Evolutionary conservation across 108 stramenopile genomes (phyloP), one percentile per base, ranked within the genome.

Genomic region (Stephanodiscus triporus): DNA sequence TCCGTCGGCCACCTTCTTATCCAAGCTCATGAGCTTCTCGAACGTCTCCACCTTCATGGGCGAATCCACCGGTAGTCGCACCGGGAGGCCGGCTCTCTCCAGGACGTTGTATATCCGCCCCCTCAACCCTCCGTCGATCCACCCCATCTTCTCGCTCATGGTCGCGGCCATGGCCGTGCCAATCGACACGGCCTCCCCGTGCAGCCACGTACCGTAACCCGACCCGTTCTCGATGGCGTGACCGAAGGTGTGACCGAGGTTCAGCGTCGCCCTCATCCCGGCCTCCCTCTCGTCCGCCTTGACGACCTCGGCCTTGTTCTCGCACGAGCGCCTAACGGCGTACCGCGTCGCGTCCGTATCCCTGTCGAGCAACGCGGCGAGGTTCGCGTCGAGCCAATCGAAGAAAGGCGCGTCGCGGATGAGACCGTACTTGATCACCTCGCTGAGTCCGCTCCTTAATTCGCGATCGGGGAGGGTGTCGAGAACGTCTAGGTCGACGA

Each of bases 161-260:
- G 89, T 86, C 7, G 97, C 92, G 16, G 98, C 99, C 97, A 97
- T 98, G 59, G 86, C 91, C 29, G 91, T 98, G 36, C 99, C 99
- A 75, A 98, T 94, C 16, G 95, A 86, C 13, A 98, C 99, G 11
- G 95, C 97, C 78, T 99, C 99, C 17, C 99, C 99, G 73, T 99
- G 98, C 36, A 98, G 72, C 86, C 93, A 97, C 13, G 81, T 86
- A 16, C 97, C 97, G 77, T 98, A 98, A 11, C 97, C 96, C 9
- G 92, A 84, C 57, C 92, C 90, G 71, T 93, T 95, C 81, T 99
- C 99, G 64, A 99, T 96, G 26, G 98, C 99, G 77, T 99, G 99
- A 24, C 97, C 99, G 79, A 98, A n/a, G n/a, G n/a, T n/a, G n/a
- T n/a, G n/a, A n/a, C n/a, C n/a, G n/a, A n/a, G 79, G 81, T 99